A percentile compares a stretch with the other conserved stretches of the same genome.
Evolutionary conservation across 345 rosid species (phyloP).

Genomic region (Nephelium lappaceum): DNA sequence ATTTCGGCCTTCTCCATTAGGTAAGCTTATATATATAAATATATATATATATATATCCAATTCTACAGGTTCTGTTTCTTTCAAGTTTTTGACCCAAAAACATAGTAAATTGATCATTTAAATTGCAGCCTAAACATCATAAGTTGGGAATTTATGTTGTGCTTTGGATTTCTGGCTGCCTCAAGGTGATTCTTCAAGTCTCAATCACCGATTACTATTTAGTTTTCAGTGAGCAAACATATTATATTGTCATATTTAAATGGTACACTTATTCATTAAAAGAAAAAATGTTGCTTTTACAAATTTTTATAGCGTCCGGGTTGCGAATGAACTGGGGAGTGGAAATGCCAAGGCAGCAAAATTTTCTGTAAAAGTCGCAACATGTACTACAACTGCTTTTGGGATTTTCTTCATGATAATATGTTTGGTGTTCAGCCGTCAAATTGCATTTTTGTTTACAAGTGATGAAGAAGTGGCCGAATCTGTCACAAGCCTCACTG

Average conservation of each 20-base stretch:
- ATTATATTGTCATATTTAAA: too few species aligned
- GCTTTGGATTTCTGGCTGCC: constrained; percentile 60
- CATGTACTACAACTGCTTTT: constrained; percentile 31
- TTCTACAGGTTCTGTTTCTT: constrained; percentile 1
- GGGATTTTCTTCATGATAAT: constrained; percentile 47
- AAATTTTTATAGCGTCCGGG: constrained; percentile 45
- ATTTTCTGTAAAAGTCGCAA: constrained; percentile 47
- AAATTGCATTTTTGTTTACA: constrained; percentile 45
- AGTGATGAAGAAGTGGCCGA: constrained; percentile 31
- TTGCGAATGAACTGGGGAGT: constrained; percentile 60
- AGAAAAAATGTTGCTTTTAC: neutral
- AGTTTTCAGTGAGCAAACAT: neutral
- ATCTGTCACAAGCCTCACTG: constrained; percentile 39
- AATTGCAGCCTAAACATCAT: constrained; percentile 44
- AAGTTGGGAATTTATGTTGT: constrained; percentile 57
- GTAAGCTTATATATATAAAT: constrained; percentile 29
- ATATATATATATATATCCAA: too few species aligned
- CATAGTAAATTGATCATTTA: constrained; percentile 1
- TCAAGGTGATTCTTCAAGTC: constrained; percentile 32
- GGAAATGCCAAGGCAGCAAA: constrained; percentile 55
- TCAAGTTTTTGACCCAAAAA: neutral
- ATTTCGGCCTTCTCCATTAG: constrained; percentile 62
- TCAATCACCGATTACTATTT: neutral
- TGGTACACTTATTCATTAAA: too few species aligned
- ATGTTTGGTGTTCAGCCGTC: constrained; percentile 40